Conservation (phyloP, 2,329 filamentous ascomycete species). For the Neofusicoccum ribis region DNA sequence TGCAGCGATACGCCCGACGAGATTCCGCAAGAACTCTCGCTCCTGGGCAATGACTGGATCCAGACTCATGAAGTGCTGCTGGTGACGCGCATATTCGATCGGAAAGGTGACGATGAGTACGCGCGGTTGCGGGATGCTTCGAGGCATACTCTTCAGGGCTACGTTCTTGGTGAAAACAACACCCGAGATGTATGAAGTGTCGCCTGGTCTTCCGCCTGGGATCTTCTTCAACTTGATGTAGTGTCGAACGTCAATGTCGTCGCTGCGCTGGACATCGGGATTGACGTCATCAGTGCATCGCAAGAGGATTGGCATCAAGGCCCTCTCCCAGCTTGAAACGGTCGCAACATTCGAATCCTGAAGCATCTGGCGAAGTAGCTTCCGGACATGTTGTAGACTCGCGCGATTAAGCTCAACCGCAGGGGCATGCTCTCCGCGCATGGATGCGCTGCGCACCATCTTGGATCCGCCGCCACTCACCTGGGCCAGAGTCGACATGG, state of each 20-base stretch:
- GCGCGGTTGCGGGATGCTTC: constrained; percentile 78
- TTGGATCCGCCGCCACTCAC: constrained; percentile 32
- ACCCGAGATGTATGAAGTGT: constrained; percentile 95
- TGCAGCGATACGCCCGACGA: constrained; percentile 88
- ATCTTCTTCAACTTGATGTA: constrained; percentile 98
- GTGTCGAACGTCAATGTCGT: constrained; percentile 95
- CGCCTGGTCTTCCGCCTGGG: constrained; percentile 81
- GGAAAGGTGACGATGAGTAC: constrained; percentile 93
- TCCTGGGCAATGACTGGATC: constrained; percentile 97
- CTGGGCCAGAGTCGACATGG: constrained; percentile 11
- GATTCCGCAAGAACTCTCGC: constrained; percentile 85
- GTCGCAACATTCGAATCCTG: constrained; percentile 74
- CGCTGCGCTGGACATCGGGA: constrained; percentile 83
- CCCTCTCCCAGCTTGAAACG: constrained; percentile 79
- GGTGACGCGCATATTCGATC: constrained; percentile 91
- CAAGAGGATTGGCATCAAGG: constrained; percentile 84
- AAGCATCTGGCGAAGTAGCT: constrained; percentile 79
- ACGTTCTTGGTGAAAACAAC: constrained; percentile 98
- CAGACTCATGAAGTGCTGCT: constrained; percentile 95
- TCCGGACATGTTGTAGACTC: constrained; percentile 84
- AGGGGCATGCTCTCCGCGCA: constrained; percentile 71
- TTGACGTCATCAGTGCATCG: constrained; percentile 93
- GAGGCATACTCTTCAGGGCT: constrained; percentile 92
- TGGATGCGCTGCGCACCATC: constrained; percentile 73
- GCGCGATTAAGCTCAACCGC: constrained; percentile 83